Evolutionary conservation across 768 basidiomycete species (phyloP).

Genomic region (Mycena epipterygia): DNA sequence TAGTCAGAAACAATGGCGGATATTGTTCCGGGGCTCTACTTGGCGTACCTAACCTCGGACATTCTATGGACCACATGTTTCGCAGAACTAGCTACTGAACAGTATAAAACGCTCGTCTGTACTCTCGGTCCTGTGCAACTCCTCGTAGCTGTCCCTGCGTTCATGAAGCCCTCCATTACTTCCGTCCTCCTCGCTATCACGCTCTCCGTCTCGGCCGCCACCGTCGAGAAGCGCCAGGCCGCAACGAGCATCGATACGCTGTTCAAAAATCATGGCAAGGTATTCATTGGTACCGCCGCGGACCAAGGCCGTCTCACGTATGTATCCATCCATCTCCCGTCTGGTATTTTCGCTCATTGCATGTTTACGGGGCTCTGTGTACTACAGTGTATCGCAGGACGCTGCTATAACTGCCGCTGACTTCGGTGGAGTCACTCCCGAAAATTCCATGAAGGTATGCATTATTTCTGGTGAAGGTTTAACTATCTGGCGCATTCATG

Average conservation of each 20-base stretch:
- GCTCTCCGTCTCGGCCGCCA: slow-evolving; percentile 3
- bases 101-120: too few species aligned
- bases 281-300: slow-evolving; percentile 24
- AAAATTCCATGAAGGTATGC: slow-evolving; percentile 59
- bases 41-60: too few species aligned
- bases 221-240: slow-evolving; percentile 23
- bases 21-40: too few species aligned
- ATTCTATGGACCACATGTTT: too few species aligned
- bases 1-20: too few species aligned
- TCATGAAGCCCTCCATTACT: slow-evolving; percentile 9
- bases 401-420: slow-evolving; percentile 39
- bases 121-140: neutral
- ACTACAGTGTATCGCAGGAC: slow-evolving; percentile 26
- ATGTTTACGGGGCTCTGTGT: too few species aligned
- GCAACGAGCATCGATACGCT: slow-evolving; percentile 25
- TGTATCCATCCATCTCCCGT: neutral
- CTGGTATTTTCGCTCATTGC: neutral
- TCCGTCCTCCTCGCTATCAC: slow-evolving; percentile 19
- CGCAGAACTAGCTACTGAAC: too few species aligned
- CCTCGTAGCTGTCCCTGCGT: neutral
- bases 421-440: slow-evolving; percentile 59
- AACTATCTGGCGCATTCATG: neutral
- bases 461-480: neutral
- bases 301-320: slow-evolving; percentile 30
- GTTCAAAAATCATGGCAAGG: slow-evolving; percentile 29